Evolutionary conservation across 306 rosid species (phyloP).

Genomic region (Quercus gilva): DNA sequence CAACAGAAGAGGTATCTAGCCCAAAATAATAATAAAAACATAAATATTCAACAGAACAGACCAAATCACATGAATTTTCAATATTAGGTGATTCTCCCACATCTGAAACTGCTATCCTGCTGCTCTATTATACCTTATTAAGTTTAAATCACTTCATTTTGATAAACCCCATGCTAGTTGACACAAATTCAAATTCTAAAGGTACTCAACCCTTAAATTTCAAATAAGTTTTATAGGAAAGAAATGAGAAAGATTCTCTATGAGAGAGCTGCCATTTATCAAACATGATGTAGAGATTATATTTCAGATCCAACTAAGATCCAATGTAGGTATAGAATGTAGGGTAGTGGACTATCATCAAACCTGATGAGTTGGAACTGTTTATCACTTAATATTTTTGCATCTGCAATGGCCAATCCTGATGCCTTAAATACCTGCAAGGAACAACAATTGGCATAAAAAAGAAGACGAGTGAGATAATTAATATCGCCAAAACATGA

Average conservation of each 20-base stretch:
- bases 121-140: not conserved
- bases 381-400: conserved; percentile 62
- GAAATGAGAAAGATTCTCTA: not conserved
- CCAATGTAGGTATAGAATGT: not conserved
- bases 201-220: not conserved
- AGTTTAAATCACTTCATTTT: not conserved
- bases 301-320: conserved; percentile 6
- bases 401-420: conserved; percentile 69
- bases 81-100: not conserved
- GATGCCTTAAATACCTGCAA: conserved; percentile 84
- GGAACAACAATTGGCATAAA: conserved; percentile 15
- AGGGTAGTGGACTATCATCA: conserved; percentile 18
- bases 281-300: not conserved
- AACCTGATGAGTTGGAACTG: conserved; percentile 97
- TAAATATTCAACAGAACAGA: not conserved
- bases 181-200: not conserved
- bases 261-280: not conserved
- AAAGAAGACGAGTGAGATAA: not conserved
- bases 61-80: not conserved
- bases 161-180: not conserved
- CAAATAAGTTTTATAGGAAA: not conserved
- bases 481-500: not conserved
- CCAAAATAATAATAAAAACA: too few species aligned
- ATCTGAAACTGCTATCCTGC: not conserved
- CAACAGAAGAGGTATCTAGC: not conserved